A percentile compares a stretch with the other conserved stretches of the same genome.
Evolutionary conservation across 805 yeast genomes (phyloP).

Genomic region (Teunomyces atbi): DNA sequence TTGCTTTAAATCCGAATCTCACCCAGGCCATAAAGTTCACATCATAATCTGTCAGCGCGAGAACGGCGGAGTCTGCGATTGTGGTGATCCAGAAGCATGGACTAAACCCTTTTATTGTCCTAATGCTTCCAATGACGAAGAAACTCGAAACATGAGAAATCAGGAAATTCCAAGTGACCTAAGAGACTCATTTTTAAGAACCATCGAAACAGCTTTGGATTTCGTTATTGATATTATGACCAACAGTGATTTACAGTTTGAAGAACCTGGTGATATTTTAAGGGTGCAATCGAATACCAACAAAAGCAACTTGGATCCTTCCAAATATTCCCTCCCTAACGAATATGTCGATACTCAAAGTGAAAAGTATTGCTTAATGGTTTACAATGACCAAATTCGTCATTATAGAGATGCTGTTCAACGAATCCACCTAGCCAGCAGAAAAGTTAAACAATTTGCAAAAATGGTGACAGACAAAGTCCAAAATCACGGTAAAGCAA

Average conservation of each 20-base stretch:
- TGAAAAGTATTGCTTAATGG: conserved; percentile 51
- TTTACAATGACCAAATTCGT: conserved; percentile 78
- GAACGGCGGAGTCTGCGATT: conserved; percentile 82
- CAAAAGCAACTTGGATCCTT: conserved; percentile 34
- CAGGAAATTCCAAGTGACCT: conserved; percentile 45
- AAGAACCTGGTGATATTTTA: conserved; percentile 23
- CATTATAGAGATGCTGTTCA: conserved; percentile 74
- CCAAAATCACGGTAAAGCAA: conserved; percentile 65
- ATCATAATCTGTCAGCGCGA: conserved; percentile 62
- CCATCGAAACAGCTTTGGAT: conserved; percentile 52
- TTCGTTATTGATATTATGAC: conserved; percentile 61
- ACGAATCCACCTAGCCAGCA: conserved; percentile 61
- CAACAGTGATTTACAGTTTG: conserved; percentile 43
- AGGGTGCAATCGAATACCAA: conserved; percentile 29
- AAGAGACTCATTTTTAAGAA: conserved; percentile 30
- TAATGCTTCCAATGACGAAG: conserved; percentile 14
- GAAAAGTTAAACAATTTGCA: conserved; percentile 63
- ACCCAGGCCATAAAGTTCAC: conserved; percentile 69
- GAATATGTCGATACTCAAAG: conserved; percentile 36
- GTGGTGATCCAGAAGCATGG: conserved; percentile 91
- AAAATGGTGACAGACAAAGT: conserved; percentile 67
- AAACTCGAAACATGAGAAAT: conserved; percentile 9
- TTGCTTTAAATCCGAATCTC: conserved; percentile 71
- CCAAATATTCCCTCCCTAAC: conserved; percentile 40
- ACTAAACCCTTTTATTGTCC: conserved; percentile 48